Conservation (phyloP, 139 green algal species). For the Microglena sp. region DNA sequence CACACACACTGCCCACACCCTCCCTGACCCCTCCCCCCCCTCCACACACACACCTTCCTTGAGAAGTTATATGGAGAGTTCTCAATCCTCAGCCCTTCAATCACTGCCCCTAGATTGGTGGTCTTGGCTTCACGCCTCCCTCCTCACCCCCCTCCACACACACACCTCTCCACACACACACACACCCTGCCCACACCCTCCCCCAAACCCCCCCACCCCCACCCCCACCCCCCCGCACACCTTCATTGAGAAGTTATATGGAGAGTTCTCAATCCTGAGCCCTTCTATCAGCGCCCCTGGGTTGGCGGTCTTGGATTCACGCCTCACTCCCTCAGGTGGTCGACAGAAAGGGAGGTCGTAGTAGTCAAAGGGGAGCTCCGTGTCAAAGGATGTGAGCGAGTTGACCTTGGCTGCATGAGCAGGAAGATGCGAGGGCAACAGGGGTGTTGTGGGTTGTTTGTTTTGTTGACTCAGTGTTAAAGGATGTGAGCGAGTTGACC, state of each 20-base stretch:
- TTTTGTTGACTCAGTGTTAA: too few species aligned
- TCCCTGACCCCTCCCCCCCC: too few species aligned
- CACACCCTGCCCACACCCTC: neutral
- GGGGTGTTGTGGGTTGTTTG: too few species aligned
- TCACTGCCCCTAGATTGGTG: too few species aligned
- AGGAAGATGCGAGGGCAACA: too few species aligned
- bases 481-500: constrained; percentile 74
- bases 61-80: too few species aligned
- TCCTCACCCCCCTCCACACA: neutral
- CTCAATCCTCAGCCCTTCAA: too few species aligned
- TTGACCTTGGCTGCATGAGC: constrained; percentile 36
- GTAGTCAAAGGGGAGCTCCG: constrained; percentile 87
- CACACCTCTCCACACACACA: neutral
- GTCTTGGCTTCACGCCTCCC: neutral
- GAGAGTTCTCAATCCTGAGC: constrained; percentile 74
- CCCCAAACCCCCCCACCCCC: neutral
- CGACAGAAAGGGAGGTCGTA: constrained; percentile 90
- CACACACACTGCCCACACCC: too few species aligned
- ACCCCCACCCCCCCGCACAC: constrained; percentile 27
- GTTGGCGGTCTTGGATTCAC: constrained; percentile 63
- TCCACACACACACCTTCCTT: too few species aligned
- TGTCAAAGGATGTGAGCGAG: constrained; percentile 78
- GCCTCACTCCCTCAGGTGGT: constrained; percentile 65
- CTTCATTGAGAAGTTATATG: constrained; percentile 84
- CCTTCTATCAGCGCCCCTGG: constrained; percentile 84